Evolutionary conservation across 805 yeast genomes (phyloP).

Genomic region (Saturnispora galanensis): DNA sequence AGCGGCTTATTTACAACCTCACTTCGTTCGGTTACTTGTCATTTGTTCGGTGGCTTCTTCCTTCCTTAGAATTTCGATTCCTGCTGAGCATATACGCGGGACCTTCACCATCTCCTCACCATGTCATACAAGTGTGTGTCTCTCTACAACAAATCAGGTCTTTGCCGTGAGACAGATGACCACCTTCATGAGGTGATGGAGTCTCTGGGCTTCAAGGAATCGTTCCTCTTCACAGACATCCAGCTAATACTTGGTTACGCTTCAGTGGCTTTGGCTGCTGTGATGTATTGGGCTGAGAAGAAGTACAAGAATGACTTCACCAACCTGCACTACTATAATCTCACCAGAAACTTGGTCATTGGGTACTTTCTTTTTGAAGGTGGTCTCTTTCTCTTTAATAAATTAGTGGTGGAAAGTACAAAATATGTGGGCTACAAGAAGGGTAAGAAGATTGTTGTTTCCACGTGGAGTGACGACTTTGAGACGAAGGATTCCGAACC

Average conservation of each 20-base stretch:
- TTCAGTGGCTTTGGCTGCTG: constrained; percentile 37
- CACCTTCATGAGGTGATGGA: constrained; percentile 32
- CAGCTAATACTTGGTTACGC: constrained; percentile 40
- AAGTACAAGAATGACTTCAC: constrained; percentile 33
- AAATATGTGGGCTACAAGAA: constrained; percentile 37
- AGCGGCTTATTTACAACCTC: no score
- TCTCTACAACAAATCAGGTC: constrained; percentile 35
- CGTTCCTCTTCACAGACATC: constrained; percentile 35
- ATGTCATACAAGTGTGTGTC: constrained; percentile 22
- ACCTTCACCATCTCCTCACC: neutral
- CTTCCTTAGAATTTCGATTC: no score
- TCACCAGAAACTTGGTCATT: constrained; percentile 29
- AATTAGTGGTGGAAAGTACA: constrained; percentile 31
- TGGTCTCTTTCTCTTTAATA: constrained; percentile 27
- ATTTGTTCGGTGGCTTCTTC: no score
- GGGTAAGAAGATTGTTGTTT: constrained; percentile 29
- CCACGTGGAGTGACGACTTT: constrained; percentile 26
- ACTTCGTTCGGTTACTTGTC: no score
- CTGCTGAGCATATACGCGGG: neutral
- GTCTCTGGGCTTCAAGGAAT: constrained; percentile 37
- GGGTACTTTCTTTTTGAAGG: constrained; percentile 31
- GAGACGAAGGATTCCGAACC: constrained; percentile 31
- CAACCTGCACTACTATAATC: constrained; percentile 27
- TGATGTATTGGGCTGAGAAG: constrained; percentile 40
- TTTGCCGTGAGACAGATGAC: constrained; percentile 43